Conservation (phyloP, 202 grass and related monocot species). For the Bolboschoenoplectus hybrid region DNA sequence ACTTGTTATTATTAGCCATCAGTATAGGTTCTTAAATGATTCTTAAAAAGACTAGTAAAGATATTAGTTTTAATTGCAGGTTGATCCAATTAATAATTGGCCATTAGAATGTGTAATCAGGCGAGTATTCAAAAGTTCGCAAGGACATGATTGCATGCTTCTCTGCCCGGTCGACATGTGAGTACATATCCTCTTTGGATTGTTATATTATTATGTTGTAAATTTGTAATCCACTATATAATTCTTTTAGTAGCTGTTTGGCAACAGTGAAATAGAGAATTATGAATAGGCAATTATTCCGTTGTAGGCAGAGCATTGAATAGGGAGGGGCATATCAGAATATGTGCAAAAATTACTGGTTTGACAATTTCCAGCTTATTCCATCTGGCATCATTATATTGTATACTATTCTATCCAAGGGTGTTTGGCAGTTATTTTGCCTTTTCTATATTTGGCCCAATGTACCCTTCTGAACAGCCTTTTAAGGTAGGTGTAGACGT, state of each 20-base stretch:
- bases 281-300: neutral
- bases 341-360: neutral
- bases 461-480: neutral
- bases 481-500: neutral
- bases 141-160: conserved; percentile 78
- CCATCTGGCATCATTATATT: neutral
- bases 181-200: conserved; percentile 31
- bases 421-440: neutral
- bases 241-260: neutral
- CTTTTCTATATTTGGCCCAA: neutral
- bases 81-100: conserved; percentile 70
- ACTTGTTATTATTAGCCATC: neutral
- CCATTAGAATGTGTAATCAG: conserved; percentile 88
- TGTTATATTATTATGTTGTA: neutral
- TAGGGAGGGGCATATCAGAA: neutral
- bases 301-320: neutral
- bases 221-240: neutral
- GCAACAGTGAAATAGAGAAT: neutral
- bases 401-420: neutral
- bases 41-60: neutral
- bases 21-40: neutral
- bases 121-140: conserved; percentile 77
- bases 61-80: conserved; percentile 42
- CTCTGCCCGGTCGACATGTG: conserved; percentile 94
- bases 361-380: neutral